Conservation (phyloP, 2,329 filamentous ascomycete genomes). For the Ophiostoma tasmaniense region DNA sequence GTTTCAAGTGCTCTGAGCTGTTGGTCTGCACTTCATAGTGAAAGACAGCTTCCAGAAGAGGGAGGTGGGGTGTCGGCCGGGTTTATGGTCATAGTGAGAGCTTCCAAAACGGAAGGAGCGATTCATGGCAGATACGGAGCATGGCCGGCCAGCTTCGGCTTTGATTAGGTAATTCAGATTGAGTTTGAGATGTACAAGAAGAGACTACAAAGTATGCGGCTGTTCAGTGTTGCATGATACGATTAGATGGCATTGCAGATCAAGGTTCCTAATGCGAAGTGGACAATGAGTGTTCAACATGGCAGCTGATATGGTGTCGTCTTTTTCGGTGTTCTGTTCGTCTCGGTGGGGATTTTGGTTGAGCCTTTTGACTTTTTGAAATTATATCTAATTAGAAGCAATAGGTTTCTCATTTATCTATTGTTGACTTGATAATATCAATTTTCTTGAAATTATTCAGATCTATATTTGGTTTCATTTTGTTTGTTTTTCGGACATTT, state of each 20-base stretch:
- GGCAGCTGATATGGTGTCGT: not conserved
- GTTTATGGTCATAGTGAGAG: not conserved
- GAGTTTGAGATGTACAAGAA: not conserved
- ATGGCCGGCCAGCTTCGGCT: not conserved
- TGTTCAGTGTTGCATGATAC: not conserved
- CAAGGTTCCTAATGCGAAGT: not conserved
- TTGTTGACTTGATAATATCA: too few relatives aligned
- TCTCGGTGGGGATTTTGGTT: too few relatives aligned
- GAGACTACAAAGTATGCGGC: not conserved
- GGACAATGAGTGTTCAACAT: not conserved
- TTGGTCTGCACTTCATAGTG: not conserved
- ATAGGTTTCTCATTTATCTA: too few relatives aligned
- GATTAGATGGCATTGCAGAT: not conserved
- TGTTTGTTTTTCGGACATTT: too few relatives aligned
- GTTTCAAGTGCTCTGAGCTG: not conserved
- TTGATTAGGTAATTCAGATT: not conserved
- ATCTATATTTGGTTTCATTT: too few relatives aligned
- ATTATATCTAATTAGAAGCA: too few relatives aligned
- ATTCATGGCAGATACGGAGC: not conserved
- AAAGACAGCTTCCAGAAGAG: constrained; percentile 9
- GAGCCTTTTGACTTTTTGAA: too few relatives aligned
- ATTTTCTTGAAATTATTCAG: too few relatives aligned
- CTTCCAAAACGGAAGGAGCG: not conserved
- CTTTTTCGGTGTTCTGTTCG: too few relatives aligned
- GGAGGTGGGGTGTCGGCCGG: constrained; percentile 8